Evolutionary conservation across 768 basidiomycete species (phyloP), one percentile per base, ranked within the genome.

Genomic region (Podaxis sp.): DNA sequence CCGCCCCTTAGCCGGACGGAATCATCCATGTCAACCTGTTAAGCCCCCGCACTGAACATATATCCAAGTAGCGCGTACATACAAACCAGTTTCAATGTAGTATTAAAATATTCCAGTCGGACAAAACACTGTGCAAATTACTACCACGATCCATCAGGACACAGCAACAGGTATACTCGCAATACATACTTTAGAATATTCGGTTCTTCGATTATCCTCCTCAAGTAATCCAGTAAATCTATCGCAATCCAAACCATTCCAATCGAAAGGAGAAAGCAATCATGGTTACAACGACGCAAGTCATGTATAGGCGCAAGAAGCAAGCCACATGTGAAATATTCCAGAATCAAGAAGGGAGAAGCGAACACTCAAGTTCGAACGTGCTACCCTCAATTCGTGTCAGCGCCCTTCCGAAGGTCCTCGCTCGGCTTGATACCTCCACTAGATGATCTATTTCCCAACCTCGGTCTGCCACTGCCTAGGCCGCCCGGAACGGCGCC

Each of bases 401-500:
- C 57, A 11, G n/a, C 25, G 18, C 48, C n/a, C 48, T 51, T 50
- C 11, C 48, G 23, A 36, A 11, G n/a, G 14, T 42, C 57, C 35
- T 52, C 57, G 27, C 5, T 16, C 23, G 37, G 36, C 25, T 14
- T 59, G 36, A 21, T 44, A 44, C 50, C 58, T 11, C 16, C 40
- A 60, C 42, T 60, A 5, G 42, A 21, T 11, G 38, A 52, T 23
- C 51, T 40, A 36, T 48, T 27, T 10, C 55, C 55, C 42, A 57
- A 57, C 44, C 38, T 60, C 51, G 59, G 59, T n/a, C 59, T 60
- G 9, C 59, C 59, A 35, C 59, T 60, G 51, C 59, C 59, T 23
- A 60, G 35, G 23, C 59, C 59, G 21, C 50, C 51, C 3, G 40
- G 11, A 37, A 55, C 38, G 4, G 59, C 52, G n/a, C 52, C 53